Conservation (phyloP, 2,329 filamentous ascomycete genomes). For the Cladosporium sp. region DNA sequence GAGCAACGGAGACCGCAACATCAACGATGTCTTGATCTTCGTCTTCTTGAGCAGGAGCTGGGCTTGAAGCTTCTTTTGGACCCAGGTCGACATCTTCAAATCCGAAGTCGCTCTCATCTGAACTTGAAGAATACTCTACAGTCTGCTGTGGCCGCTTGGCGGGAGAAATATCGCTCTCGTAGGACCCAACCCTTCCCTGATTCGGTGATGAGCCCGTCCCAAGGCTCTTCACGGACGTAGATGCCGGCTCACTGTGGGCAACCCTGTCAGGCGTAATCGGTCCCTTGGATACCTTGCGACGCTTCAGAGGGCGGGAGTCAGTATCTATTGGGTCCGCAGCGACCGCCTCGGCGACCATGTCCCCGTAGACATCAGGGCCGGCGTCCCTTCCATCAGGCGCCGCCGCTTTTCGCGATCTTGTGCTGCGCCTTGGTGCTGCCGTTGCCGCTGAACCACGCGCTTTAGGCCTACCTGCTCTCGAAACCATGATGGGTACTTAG, state of each 20-base stretch:
- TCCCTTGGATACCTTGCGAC: slow-evolving; percentile 15
- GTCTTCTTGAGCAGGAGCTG: slow-evolving; percentile 12
- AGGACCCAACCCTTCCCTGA: neutral
- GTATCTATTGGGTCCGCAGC: slow-evolving; percentile 13
- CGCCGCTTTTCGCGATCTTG: slow-evolving; percentile 11
- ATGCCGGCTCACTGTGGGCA: neutral
- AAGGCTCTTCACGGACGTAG: neutral
- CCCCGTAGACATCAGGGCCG: slow-evolving; percentile 21
- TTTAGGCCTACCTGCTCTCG: slow-evolving; percentile 25
- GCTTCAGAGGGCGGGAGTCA: slow-evolving; percentile 23
- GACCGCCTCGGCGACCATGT: slow-evolving; percentile 24
- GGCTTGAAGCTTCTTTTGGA: slow-evolving; percentile 20
- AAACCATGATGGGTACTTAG: slow-evolving; percentile 20
- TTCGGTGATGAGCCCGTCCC: neutral
- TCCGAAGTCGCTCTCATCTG: slow-evolving; percentile 51
- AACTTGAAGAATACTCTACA: slow-evolving; percentile 33
- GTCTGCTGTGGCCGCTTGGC: slow-evolving; percentile 19
- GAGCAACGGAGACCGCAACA: slow-evolving; percentile 37
- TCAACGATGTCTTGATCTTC: slow-evolving; percentile 29
- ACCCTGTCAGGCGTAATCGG: neutral
- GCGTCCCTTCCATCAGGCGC: slow-evolving; percentile 7
- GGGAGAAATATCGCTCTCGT: neutral
- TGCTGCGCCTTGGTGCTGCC: slow-evolving; percentile 10
- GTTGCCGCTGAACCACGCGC: slow-evolving; percentile 4
- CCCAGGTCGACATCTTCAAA: slow-evolving; percentile 56